A percentile compares a stretch with the other conserved stretches of the same genome.
phyloP scores from a whole-genome alignment of 306 rosid species.

The Medicago ruthenica region DNA sequence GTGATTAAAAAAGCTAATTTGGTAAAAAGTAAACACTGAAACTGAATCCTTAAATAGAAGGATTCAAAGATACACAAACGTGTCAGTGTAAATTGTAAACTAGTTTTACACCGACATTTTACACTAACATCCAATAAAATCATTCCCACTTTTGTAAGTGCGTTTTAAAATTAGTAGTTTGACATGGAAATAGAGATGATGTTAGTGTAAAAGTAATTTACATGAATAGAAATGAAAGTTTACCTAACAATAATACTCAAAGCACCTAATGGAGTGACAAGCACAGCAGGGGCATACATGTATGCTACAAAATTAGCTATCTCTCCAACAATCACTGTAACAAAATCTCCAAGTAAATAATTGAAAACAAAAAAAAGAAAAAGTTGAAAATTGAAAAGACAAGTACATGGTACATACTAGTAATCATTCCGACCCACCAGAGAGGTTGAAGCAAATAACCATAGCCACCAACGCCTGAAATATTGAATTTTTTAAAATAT shows the following conservation, averaged over 20 bases:
- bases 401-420: slow-evolving; percentile 55
- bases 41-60: slow-evolving; percentile 6
- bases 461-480: slow-evolving; percentile 84
- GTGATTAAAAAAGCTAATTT: background rate
- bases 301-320: slow-evolving; percentile 85
- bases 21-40: background rate
- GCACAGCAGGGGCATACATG: slow-evolving; percentile 83
- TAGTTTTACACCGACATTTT: background rate
- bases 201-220: background rate
- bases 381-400: background rate
- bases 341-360: background rate
- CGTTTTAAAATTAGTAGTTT: no score
- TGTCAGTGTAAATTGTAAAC: background rate
- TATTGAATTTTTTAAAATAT: no score
- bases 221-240: background rate
- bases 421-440: slow-evolving; percentile 94
- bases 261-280: slow-evolving; percentile 93
- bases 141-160: background rate
- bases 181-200: background rate
- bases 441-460: slow-evolving; percentile 88
- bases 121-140: background rate
- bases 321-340: slow-evolving; percentile 85
- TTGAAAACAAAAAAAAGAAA: background rate
- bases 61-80: background rate
- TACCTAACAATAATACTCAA: slow-evolving; percentile 92